Evolutionary conservation across 2,329 filamentous ascomycete species (phyloP).

Genomic region (Lasiodiplodia hormozganensis): DNA sequence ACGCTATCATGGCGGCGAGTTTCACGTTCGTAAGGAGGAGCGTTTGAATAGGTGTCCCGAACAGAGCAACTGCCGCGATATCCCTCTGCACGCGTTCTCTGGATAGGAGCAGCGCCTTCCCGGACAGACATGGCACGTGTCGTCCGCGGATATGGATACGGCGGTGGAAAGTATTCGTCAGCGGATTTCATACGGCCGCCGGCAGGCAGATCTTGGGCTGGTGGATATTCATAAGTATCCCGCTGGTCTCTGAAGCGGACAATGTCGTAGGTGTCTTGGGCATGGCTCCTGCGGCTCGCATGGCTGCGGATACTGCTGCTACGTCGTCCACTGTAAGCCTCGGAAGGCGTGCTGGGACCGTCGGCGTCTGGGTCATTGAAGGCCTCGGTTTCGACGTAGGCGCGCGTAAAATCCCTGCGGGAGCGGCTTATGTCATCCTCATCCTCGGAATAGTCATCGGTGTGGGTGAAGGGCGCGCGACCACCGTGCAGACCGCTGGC

Average conservation of each 20-base stretch:
- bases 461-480: conserved; percentile 21
- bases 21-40: neutral
- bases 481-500: conserved; percentile 20
- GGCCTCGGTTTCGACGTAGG: conserved; percentile 27
- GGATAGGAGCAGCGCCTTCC: neutral
- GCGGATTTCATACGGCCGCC: conserved; percentile 16
- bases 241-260: conserved; percentile 2
- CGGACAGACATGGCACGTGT: neutral
- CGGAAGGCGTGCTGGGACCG: conserved; percentile 9
- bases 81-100: neutral
- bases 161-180: conserved; percentile 12
- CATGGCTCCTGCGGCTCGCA: conserved; percentile 12
- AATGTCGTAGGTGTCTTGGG: conserved; percentile 6
- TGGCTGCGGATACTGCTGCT: conserved; percentile 18
- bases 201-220: neutral
- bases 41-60: conserved; percentile 7
- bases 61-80: conserved; percentile 2
- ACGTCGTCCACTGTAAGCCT: conserved; percentile 16
- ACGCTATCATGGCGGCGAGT: conserved; percentile 9
- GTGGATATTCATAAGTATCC: conserved; percentile 8
- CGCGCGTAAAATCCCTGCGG: conserved; percentile 25
- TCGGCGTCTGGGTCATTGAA: conserved; percentile 23
- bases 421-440: conserved; percentile 22
- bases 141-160: conserved; percentile 1
- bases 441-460: conserved; percentile 21